These are phyloP conservation scores for Aspergillus conjunctus DNA, from an alignment of 495 filamentous ascomycete genomes.

Conservation along the genomic window DNA sequence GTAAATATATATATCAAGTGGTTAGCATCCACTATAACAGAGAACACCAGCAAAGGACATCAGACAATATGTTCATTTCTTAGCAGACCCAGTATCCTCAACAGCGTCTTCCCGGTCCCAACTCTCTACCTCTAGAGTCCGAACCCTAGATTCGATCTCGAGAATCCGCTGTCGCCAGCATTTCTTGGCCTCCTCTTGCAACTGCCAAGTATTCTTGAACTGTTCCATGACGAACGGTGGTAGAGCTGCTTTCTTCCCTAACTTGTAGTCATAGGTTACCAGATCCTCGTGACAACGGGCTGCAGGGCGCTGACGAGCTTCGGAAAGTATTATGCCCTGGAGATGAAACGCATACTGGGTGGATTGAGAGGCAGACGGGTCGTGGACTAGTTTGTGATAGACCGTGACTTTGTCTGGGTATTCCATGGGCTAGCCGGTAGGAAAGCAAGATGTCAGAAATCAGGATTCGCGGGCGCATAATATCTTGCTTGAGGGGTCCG, in stretches of 20 bases:
- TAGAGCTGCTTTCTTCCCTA: conserved; percentile 54
- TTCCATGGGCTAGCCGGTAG: conserved; percentile 69
- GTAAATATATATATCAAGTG: no score
- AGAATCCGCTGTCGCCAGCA: conserved; percentile 52
- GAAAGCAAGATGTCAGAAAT: conserved; percentile 13
- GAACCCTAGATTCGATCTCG: conserved; percentile 57
- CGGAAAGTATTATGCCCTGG: conserved; percentile 70
- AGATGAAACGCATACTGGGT: conserved; percentile 57
- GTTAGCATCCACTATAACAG: no score
- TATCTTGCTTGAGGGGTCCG: not conserved
- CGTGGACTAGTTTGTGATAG: conserved; percentile 75
- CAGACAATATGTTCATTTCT: conserved; percentile 14
- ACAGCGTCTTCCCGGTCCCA: conserved; percentile 74
- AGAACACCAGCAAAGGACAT: not conserved
- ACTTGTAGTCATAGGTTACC: conserved; percentile 80
- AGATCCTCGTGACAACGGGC: conserved; percentile 81
- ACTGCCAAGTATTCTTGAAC: conserved; percentile 63
- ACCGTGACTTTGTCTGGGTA: conserved; percentile 86
- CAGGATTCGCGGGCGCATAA: not conserved
- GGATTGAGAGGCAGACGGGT: conserved; percentile 43
- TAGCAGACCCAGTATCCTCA: conserved; percentile 66
- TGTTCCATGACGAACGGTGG: conserved; percentile 66
- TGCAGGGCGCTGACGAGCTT: conserved; percentile 75
- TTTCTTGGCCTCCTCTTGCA: conserved; percentile 64
- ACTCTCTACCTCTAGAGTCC: conserved; percentile 65